phyloP scores from a whole-genome alignment of 163 green algal genomes.

The Picocystis sp. region DNA sequence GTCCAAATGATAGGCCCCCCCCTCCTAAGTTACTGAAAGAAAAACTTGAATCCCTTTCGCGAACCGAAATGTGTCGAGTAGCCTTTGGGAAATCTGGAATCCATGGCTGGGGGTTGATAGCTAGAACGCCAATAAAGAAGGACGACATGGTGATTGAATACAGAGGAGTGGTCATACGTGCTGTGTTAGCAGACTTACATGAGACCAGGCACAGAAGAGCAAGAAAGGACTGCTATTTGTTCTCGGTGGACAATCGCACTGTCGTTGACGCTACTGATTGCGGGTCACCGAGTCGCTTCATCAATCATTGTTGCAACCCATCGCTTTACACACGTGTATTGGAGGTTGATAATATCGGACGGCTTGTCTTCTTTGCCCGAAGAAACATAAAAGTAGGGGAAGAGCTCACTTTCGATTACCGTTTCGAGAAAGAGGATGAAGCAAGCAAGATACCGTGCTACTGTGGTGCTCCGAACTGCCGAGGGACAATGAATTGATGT shows the following conservation, averaged over 20 bases:
- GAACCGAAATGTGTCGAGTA: not conserved
- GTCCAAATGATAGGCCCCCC: too few relatives aligned
- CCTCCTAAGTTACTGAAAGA: too few relatives aligned
- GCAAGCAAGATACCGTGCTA: constrained; percentile 56
- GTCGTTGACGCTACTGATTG: constrained; percentile 75
- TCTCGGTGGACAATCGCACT: constrained; percentile 48
- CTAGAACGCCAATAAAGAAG: constrained; percentile 44
- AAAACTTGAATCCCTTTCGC: too few relatives aligned
- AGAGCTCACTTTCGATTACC: constrained; percentile 73
- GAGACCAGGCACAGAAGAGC: constrained; percentile 54
- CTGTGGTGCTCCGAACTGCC: constrained; percentile 75
- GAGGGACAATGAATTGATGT: constrained; percentile 59
- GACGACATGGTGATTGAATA: constrained; percentile 88
- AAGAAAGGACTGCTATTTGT: constrained; percentile 66
- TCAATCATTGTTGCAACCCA: constrained; percentile 31
- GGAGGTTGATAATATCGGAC: constrained; percentile 51
- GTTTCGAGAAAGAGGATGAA: constrained; percentile 65
- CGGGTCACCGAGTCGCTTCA: constrained; percentile 74
- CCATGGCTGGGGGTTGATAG: constrained; percentile 91
- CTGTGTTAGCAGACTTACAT: constrained; percentile 48
- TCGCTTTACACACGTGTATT: constrained; percentile 41
- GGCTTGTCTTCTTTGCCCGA: constrained; percentile 72
- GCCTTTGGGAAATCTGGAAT: constrained; percentile 42
- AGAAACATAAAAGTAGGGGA: constrained; percentile 56
- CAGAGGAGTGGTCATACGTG: constrained; percentile 55